Conservation (phyloP, 139 green algal species). For the Tetradesmus obliquus region DNA sequence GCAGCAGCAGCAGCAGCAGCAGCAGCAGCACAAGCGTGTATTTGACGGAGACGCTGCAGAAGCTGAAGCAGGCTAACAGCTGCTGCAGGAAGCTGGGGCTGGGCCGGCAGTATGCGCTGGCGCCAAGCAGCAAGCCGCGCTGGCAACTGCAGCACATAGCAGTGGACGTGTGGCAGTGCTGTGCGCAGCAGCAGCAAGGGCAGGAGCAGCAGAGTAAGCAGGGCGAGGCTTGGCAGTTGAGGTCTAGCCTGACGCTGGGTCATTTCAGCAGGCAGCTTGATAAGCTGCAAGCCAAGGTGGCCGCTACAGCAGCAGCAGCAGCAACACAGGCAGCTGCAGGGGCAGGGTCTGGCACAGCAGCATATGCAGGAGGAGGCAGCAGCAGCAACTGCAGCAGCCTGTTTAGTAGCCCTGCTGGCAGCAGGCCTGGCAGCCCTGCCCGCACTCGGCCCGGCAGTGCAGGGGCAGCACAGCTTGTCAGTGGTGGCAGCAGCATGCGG, state of each 20-base stretch:
- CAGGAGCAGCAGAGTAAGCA: neutral
- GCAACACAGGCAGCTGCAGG: neutral
- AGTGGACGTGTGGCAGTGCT: constrained; percentile 16
- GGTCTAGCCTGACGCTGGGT: neutral
- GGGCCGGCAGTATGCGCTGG: neutral
- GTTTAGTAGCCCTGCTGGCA: neutral
- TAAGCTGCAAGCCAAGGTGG: neutral
- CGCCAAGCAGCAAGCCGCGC: neutral
- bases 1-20: neutral
- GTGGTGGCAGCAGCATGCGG: neutral
- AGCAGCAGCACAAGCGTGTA: constrained; percentile 2
- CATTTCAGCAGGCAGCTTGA: constrained; percentile 7
- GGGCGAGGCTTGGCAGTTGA: neutral
- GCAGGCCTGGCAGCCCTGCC: neutral
- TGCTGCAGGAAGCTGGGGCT: constrained; percentile 2
- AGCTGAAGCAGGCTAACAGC: constrained; percentile 14
- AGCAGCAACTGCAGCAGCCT: neutral
- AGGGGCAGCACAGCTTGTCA: neutral
- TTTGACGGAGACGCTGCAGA: neutral
- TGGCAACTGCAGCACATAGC: constrained; percentile 29
- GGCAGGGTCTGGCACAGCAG: neutral
- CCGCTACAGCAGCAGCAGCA: neutral
- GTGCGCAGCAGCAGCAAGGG: neutral
- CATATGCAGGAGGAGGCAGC: neutral
- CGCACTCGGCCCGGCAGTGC: neutral